Base-by-base conservation (phyloP, 768 basidiomycete species). In the Mycena epipterygia region DNA sequence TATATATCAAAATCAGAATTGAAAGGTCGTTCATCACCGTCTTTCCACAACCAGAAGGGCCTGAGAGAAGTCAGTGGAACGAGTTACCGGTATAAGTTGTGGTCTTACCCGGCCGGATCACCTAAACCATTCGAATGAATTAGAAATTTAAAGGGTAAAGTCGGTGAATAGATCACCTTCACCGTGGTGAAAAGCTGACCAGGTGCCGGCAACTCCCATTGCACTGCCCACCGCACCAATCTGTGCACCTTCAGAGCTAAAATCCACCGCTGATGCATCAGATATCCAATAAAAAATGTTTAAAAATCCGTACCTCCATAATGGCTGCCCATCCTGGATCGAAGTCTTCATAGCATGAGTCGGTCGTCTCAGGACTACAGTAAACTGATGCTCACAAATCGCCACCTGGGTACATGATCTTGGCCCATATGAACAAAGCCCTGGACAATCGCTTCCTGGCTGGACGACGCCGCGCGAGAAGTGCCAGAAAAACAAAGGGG, bases 231-330 rank as follows among this genome's bases (percentile, higher is more conserved):
- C 82, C 29, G 86, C 86, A 12, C 93, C 92, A 27, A 94, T 76
- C 76, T 93, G 92, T 3, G 90, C 83, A 27, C 90, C 91, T 77
- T 89, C 89, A 19, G 90, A 91, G 71, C 91, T 93, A 71, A 48
- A 75, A 52, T 65, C 27, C 53, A 44, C 25, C 48, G 16, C 16
- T 25, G 33, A 41, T 35, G 42, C 27, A 53, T 48, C 25, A 19
- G 2, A 42, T 21, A 8, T 51, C 6, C 5, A 46, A 3, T 3
- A 1, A 41, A 11, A 33, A 51, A 41, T 13, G 5, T n/a, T 42
- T 8, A 16, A 0, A 57, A 56, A 33, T 14, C 71, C 82, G 70
- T 66, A 90, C 91, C 87, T 88, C 90, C 90, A 91, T 71, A 89
- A 89, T 52, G 88, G 84, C 41, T 80, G 80, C 32, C 81, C 81